phyloP scores from a whole-genome alignment of 352 stramenopile species.

The Hyaloperonospora brassicae region DNA sequence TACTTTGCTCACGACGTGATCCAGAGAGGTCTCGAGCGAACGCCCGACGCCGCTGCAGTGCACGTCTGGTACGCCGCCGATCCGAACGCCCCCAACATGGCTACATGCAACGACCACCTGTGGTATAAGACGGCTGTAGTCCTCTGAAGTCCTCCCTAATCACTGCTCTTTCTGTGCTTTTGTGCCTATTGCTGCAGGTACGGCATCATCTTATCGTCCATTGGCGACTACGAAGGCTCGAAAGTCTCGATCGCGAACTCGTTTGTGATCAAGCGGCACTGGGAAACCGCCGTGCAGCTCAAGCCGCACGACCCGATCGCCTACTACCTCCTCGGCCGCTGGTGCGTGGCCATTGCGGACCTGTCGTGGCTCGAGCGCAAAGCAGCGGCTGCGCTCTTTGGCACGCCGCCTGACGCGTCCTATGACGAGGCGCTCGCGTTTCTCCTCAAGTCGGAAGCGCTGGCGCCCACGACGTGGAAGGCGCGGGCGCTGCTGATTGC shows the following conservation, averaged over 20 bases:
- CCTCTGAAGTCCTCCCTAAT: too few relatives aligned
- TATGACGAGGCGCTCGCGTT: conserved; percentile 77
- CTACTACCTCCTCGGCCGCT: conserved; percentile 73
- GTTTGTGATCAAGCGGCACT: conserved; percentile 73
- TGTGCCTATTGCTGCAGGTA: conserved; percentile 23
- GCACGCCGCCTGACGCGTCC: conserved; percentile 64
- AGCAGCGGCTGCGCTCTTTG: conserved; percentile 73
- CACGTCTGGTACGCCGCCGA: conserved; percentile 58
- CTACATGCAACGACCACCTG: too few relatives aligned
- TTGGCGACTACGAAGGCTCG: conserved; percentile 82
- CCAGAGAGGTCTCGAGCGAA: conserved; percentile 41
- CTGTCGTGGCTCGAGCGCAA: conserved; percentile 84
- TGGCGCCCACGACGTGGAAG: conserved; percentile 75
- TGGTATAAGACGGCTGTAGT: too few relatives aligned
- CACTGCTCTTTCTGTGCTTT: neutral
- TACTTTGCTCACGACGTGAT: conserved; percentile 63
- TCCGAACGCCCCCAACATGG: too few relatives aligned
- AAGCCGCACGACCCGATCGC: conserved; percentile 66
- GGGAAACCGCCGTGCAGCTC: conserved; percentile 65
- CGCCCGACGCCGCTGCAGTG: conserved; percentile 50
- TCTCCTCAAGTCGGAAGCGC: conserved; percentile 66
- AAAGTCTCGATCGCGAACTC: conserved; percentile 81
- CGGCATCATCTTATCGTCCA: conserved; percentile 75
- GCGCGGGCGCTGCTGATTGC: conserved; percentile 78
- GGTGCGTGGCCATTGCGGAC: conserved; percentile 79